phyloP scores from a whole-genome alignment of 2,329 filamentous ascomycete genomes.

The Trichoderma guizhouense region DNA sequence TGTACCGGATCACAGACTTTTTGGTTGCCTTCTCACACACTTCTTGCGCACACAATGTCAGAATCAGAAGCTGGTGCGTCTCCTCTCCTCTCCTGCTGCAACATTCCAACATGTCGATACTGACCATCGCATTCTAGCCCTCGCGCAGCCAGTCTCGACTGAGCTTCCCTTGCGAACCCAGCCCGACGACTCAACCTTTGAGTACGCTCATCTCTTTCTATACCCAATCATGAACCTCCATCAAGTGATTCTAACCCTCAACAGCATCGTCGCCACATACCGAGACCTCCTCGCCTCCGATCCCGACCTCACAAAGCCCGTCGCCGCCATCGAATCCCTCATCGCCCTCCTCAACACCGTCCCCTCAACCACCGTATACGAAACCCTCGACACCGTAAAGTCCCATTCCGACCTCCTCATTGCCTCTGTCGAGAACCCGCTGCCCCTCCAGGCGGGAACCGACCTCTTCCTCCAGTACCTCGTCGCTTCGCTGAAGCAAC shows the following conservation, averaged over 20 bases:
- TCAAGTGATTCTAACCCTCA: background rate
- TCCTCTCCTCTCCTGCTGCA: no score
- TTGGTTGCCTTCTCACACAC: background rate
- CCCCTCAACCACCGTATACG: slow-evolving; percentile 81
- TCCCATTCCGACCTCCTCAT: slow-evolving; percentile 75
- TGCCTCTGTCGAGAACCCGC: slow-evolving; percentile 76
- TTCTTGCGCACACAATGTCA: background rate
- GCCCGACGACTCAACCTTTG: slow-evolving; percentile 31
- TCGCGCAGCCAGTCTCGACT: slow-evolving; percentile 2
- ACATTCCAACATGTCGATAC: background rate
- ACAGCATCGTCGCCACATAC: slow-evolving; percentile 57
- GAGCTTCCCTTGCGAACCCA: slow-evolving; percentile 26
- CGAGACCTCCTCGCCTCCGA: slow-evolving; percentile 58
- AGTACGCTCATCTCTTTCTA: slow-evolving; percentile 26
- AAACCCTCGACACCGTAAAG: slow-evolving; percentile 84
- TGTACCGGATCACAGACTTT: background rate
- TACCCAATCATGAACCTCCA: no score
- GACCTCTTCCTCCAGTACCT: slow-evolving; percentile 95
- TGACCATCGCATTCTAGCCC: slow-evolving; percentile 3
- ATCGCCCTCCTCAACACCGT: slow-evolving; percentile 80
- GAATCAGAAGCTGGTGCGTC: slow-evolving; percentile 4
- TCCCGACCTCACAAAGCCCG: slow-evolving; percentile 87
- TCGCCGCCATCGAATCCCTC: slow-evolving; percentile 88
- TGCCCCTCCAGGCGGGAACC: slow-evolving; percentile 88
- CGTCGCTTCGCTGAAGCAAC: slow-evolving; percentile 66